These are phyloP conservation scores for Talaromyces trachyspermus DNA, from an alignment of 495 filamentous ascomycete genomes.

Conservation along the genomic window DNA sequence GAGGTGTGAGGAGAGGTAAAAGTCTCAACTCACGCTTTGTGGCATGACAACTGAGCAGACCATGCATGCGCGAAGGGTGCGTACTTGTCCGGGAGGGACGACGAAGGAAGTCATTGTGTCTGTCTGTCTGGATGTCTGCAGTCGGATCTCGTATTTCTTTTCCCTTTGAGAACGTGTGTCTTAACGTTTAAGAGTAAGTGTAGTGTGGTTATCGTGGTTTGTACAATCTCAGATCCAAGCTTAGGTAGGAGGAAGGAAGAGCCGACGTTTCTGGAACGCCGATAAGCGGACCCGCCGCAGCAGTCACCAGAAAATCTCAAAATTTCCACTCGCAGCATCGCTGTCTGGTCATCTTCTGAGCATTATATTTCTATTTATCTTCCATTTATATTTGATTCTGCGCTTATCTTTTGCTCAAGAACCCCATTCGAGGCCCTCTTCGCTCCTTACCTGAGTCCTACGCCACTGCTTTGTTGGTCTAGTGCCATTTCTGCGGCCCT, in stretches of 20 bases:
- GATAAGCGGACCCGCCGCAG: slow-evolving; percentile 7
- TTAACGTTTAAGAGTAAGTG: no score
- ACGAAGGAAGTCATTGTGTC: slow-evolving; percentile 31
- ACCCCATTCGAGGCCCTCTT: no score
- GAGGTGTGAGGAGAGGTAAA: neutral
- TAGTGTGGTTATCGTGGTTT: no score
- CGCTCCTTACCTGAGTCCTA: no score
- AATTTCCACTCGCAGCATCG: no score
- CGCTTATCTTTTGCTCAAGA: neutral
- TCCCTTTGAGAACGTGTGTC: no score
- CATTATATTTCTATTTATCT: no score
- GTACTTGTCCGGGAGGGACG: slow-evolving; percentile 59
- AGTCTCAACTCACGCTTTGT: slow-evolving; percentile 56
- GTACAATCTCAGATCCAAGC: neutral
- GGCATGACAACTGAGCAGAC: slow-evolving; percentile 89
- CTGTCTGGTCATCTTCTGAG: no score
- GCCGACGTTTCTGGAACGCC: slow-evolving; percentile 5
- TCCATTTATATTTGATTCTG: neutral
- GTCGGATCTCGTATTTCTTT: no score
- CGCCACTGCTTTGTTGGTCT: neutral
- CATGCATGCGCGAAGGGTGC: slow-evolving; percentile 93
- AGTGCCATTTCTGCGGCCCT: no score
- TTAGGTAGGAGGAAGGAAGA: neutral
- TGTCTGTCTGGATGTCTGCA: no score
- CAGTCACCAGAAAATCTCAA: neutral